Conservation (phyloP, 352 stramenopile genomes). For the Globisporangium yorkense region DNA sequence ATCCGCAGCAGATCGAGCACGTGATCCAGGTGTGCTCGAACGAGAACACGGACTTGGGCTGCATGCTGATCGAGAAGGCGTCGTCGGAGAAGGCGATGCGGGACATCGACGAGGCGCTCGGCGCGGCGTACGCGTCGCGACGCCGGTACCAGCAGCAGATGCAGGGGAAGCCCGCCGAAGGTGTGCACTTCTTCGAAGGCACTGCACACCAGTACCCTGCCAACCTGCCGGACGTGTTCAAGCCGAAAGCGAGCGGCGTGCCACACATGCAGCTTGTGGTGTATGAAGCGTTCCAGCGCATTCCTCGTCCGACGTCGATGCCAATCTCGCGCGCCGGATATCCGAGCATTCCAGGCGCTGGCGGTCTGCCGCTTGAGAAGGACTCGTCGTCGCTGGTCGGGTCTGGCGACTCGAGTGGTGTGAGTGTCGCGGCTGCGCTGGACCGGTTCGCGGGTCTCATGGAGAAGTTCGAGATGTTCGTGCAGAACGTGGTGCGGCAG, state of each 20-base stretch:
- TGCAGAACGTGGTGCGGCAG: constrained; percentile 82
- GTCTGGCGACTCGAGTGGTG: constrained; percentile 33
- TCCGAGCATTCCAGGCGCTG: constrained; percentile 22
- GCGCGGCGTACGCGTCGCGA: constrained; percentile 73
- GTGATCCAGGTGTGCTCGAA: constrained; percentile 96
- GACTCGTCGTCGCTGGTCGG: constrained; percentile 10
- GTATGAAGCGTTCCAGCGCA: constrained; percentile 97
- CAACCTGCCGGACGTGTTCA: constrained; percentile 91
- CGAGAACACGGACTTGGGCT: constrained; percentile 98
- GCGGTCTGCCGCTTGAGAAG: constrained; percentile 34
- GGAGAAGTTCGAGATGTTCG: constrained; percentile 86
- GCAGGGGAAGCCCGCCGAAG: constrained; percentile 68
- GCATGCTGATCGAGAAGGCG: constrained; percentile 99
- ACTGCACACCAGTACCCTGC: constrained; percentile 54
- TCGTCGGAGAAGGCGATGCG: constrained; percentile 98
- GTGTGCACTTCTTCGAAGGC: constrained; percentile 77
- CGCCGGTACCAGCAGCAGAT: constrained; percentile 84
- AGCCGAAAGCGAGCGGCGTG: constrained; percentile 91
- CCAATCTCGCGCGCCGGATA: constrained; percentile 57
- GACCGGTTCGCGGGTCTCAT: constrained; percentile 81
- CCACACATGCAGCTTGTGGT: constrained; percentile 92
- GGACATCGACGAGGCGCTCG: constrained; percentile 96
- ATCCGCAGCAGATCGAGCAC: constrained; percentile 94
- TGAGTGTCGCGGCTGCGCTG: constrained; percentile 63
- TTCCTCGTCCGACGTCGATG: constrained; percentile 89